Percentiles rank a stretch among this genome's conserved stretches.
phyloP scores from a whole-genome alignment of 164 flowering plant species.

The Akebia trifoliata region DNA sequence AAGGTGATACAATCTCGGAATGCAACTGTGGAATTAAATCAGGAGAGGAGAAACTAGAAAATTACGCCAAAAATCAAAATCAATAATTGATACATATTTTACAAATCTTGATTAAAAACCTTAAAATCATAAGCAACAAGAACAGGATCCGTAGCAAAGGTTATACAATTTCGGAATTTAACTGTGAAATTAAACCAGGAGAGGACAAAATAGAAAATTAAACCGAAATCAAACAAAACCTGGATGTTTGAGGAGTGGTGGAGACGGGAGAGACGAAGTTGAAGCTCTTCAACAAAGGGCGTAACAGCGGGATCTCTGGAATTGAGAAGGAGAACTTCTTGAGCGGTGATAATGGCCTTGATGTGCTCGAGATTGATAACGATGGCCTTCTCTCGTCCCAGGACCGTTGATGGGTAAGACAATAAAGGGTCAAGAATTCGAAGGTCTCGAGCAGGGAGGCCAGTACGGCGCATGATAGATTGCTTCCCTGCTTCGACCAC shows the following conservation, averaged over 20 bases:
- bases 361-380: conserved; percentile 95
- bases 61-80: too few species aligned
- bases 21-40: too few species aligned
- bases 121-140: not conserved
- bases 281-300: conserved; percentile 83
- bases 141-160: too few species aligned
- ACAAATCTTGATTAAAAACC: not conserved
- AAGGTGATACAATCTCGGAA: too few species aligned
- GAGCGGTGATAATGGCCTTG: conserved; percentile 91
- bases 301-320: conserved; percentile 69
- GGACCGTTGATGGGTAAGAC: conserved; percentile 79
- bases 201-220: not conserved
- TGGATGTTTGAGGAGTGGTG: conserved; percentile 54
- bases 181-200: too few species aligned
- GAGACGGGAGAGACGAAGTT: conserved; percentile 48
- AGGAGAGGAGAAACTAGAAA: too few species aligned
- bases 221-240: conserved; percentile 21
- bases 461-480: conserved; percentile 85
- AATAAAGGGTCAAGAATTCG: conserved; percentile 82
- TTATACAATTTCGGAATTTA: too few species aligned
- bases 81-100: conserved; percentile 37
- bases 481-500: conserved; percentile 84
- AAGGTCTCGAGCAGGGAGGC: conserved; percentile 87
- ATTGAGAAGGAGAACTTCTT: conserved; percentile 76
- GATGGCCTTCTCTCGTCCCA: conserved; percentile 86